Base-by-base conservation (phyloP, 805 yeast species). In the Hanseniaspora meyeri region DNA sequence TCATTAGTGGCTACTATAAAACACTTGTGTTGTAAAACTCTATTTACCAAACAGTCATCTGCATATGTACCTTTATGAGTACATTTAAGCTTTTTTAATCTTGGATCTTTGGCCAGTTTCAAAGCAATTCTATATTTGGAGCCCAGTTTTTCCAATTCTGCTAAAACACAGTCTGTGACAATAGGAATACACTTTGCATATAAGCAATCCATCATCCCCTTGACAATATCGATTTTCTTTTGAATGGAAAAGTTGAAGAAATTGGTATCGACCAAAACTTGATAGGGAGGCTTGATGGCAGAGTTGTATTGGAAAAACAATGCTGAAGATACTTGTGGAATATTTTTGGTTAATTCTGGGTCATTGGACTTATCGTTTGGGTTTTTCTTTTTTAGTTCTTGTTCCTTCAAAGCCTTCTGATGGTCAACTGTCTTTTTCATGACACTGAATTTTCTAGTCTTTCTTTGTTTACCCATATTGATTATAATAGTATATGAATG, bases 241-340 rank as follows among this genome's bases (percentile, higher is more conserved):
- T 89, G 97, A 62, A 93, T 91, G 60, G 96, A 87, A 71, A 90
- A 90, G 74, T 93, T 93, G 70, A 93, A 87, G 71, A 93, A 93
- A 74, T 93, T 93, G 32, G 98, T 93, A 80, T 93, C 98, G 51
- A 93, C 83, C 19, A 93, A 76, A 4, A 93, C 91, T 68, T 93
- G 97, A 66, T 93, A 93, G 47, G 98, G 98, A n/a, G 98, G 98
- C 68, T 87, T 88, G 61, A 93, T 87, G 17, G 97, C 88, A 67
- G 83, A 84, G 68, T 93, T 93, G 68, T 81, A 91, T 68, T 91
- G 96, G 76, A 93, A 93, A 69, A 93, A 93, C 46, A 93, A 76
- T 0, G 98, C 95, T 56, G 95, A 86, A 1, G 97, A 89, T 1
- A 93, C 96, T 70, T 93, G 97, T 2, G 98, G 98, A 16, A 85